Evolutionary conservation across 2,329 filamentous ascomycete genomes (phyloP), one percentile per base, ranked within the genome.

Genomic region (Penicillium verrucosum): DNA sequence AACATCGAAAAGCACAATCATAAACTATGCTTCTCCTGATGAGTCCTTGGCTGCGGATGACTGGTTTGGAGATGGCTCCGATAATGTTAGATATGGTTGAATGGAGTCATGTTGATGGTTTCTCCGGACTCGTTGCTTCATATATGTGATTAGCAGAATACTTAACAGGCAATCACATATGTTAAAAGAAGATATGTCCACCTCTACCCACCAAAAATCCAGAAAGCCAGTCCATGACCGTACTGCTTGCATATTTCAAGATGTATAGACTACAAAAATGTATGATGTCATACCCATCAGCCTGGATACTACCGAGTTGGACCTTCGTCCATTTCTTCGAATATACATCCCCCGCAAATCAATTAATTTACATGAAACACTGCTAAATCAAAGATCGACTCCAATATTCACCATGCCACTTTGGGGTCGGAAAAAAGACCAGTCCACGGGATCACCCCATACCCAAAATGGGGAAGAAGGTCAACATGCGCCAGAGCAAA

Each of bases 1-100:
- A 0, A 82, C 65, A 45, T 64, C 67, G 2, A 73, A 71, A 47
- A 73, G 70, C 45, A 71, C 68, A 68, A 66, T 73, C 11, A 66
- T 90, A 59, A 90, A 89, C 68, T 90, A 87, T 63, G 87, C 63
- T 12, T 25, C 56, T 1, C 10, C 56, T 0, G 56, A 65, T 18
- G 62, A 65, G 34, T 60, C 57, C 5, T n/a, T 61, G 25, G 56
- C 52, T 12, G 43, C 41, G 84, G 21, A 76, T 73, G 12, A 74
- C 73, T 90, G 88, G 88, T 90, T 90, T 68, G 77, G 80, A 47
- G 85, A 87, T 53, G 81, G 78, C 1, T 67, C 73, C 1, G 79
- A 75, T 0, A 71, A 80, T 44, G 87, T 88, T 3, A 73, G 85
- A 61, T 89, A 89, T 70, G 85, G 85, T 0, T 87, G 43, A 61